Percentiles rank a stretch among this genome's conserved stretches.
phyloP scores from a whole-genome alignment of 2,329 filamentous ascomycete genomes.

The Thielaviopsis populi region DNA sequence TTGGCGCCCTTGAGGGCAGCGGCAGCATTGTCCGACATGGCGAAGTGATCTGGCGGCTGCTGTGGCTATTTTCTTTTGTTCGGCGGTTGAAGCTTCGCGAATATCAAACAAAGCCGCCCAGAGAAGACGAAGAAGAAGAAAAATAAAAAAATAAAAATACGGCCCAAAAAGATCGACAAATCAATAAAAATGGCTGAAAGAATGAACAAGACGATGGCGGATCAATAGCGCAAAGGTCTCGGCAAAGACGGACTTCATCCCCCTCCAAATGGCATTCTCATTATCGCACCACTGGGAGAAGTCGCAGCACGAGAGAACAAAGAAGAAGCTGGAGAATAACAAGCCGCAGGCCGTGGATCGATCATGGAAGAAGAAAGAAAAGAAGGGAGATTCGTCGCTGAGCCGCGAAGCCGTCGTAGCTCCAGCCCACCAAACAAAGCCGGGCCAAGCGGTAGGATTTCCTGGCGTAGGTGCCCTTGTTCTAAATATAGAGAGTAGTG shows the following conservation, averaged over 20 bases:
- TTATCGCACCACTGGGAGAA: not conserved
- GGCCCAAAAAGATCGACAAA: not conserved
- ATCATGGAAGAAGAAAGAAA: not conserved
- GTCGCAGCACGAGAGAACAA: not conserved
- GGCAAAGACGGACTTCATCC: not conserved
- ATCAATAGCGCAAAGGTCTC: not conserved
- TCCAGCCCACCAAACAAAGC: not conserved
- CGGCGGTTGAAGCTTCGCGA: not conserved
- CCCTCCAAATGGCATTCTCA: constrained; percentile 1
- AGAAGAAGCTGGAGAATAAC: not conserved
- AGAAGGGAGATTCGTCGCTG: not conserved
- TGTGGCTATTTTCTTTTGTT: not conserved
- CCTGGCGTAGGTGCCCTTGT: not conserved
- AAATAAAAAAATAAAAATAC: not conserved
- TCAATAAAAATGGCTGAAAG: not conserved
- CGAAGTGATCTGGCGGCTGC: not conserved
- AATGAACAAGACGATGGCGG: not conserved
- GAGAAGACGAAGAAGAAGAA: not conserved
- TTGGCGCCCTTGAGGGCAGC: constrained; percentile 7
- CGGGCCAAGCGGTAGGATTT: not conserved
- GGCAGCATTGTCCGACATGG: constrained; percentile 7
- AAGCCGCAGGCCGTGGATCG: not conserved
- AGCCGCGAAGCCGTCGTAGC: not conserved
- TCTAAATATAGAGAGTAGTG: not conserved
- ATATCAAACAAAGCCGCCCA: not conserved